Percentiles rank a stretch among this genome's conserved stretches.
Conservation (phyloP, 2,329 filamentous ascomycete species). For the Fusarium compactum region DNA sequence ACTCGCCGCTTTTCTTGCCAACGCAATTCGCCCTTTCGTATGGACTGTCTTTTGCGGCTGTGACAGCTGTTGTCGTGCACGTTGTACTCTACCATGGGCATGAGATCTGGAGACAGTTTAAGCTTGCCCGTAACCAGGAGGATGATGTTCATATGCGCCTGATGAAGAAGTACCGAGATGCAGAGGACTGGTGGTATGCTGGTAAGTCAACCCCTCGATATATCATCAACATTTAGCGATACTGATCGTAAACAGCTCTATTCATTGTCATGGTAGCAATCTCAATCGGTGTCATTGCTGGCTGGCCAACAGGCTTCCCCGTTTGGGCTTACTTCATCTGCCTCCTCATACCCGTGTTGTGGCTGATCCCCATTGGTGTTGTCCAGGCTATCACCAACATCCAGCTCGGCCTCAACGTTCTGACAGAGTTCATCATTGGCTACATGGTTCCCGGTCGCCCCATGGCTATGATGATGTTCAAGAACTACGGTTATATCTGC, state of each 20-base stretch:
- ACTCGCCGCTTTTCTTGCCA: conserved; percentile 74
- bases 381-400: conserved; percentile 72
- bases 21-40: conserved; percentile 72
- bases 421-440: conserved; percentile 79
- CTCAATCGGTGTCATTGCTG: conserved; percentile 66
- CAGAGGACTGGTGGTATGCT: conserved; percentile 70
- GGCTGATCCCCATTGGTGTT: conserved; percentile 71
- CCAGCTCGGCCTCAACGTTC: conserved; percentile 75
- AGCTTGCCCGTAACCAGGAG: conserved; percentile 66
- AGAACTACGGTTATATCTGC: conserved; percentile 77
- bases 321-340: conserved; percentile 70
- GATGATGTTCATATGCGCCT: conserved; percentile 70
- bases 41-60: conserved; percentile 75
- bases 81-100: conserved; percentile 67
- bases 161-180: conserved; percentile 72
- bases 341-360: conserved; percentile 67
- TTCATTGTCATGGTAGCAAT: conserved; percentile 66
- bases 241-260: conserved; percentile 51
- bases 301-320: conserved; percentile 69
- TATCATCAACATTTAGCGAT: conserved; percentile 24
- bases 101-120: conserved; percentile 67
- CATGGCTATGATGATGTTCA: conserved; percentile 82
- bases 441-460: conserved; percentile 79
- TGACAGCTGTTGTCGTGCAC: conserved; percentile 70
- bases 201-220: conserved; percentile 56